Evolutionary conservation across 352 stramenopile species (phyloP), one percentile per base, ranked within the genome.

Genomic region (Globisporangium yorkense): DNA sequence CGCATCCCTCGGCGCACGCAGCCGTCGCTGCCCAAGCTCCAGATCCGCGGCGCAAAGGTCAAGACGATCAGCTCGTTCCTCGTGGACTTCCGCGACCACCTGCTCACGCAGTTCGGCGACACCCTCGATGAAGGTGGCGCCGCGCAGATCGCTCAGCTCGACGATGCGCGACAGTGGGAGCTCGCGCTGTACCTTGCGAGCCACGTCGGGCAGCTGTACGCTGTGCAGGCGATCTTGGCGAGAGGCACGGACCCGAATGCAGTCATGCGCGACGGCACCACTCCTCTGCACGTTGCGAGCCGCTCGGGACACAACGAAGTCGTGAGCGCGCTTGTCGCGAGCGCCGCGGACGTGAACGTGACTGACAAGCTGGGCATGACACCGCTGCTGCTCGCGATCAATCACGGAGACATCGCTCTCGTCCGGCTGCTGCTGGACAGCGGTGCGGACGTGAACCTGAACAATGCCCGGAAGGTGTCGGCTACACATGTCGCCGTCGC

Each of bases 361-460:
- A 65, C 54, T 10, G 74, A 82, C 27, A 27, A 53, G 0, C 67
- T 71, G 6, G 72, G 77, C 9, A 77, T 79, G 49, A 80, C 79
- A 2, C 69, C 79, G 16, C 61, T 89, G 52, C 63, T 87, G 44
- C 68, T 63, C 18, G 75, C 80, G 16, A 71, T 84, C 18, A 76
- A 81, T 43, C 50, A 75, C 43, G 72, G 75, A 16, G 66, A 84
- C 40, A 44, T 75, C 37, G 62, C 74, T 39, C 57, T 86, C 16
- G 72, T 84, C 15, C 59, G 69, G 7, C 57, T 75, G 55, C 70
- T 90, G 20, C 60, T 90, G 24, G 61, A 70, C 12, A 74, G 63
- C 41, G 68, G 68, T 5, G 75, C 74, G 18, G 72, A 88, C 31
- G 74, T 86, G 18, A 83, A 87, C 56, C 29, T 74, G 24, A 66